Percentiles rank a stretch among this genome's conserved stretches.
Evolutionary conservation across 768 basidiomycete species (phyloP).

Genomic region (Russula earlei): DNA sequence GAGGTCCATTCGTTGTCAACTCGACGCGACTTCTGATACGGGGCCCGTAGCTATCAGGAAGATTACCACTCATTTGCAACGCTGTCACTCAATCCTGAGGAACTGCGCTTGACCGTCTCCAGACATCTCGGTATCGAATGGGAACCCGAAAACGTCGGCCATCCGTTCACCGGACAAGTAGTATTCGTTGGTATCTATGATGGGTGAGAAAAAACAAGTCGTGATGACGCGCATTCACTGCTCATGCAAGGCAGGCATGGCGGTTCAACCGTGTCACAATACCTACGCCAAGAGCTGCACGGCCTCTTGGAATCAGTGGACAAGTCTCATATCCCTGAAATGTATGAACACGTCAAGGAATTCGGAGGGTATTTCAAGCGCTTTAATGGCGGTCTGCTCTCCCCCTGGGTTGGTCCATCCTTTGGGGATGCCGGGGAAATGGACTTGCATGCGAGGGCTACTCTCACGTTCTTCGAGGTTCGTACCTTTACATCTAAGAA

Average conservation of each 20-base stretch:
- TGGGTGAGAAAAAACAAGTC: conserved; percentile 44
- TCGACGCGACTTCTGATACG: conserved; percentile 11
- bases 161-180: conserved; percentile 60
- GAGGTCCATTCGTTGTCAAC: not conserved
- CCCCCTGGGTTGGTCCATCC: conserved; percentile 46
- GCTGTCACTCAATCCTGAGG: conserved; percentile 65
- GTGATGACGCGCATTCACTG: not conserved
- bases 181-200: conserved; percentile 89
- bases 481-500: conserved; percentile 21
- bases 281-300: conserved; percentile 77
- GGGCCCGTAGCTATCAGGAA: conserved; percentile 65
- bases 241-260: conserved; percentile 57
- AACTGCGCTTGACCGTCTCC: conserved; percentile 57
- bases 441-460: conserved; percentile 80
- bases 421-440: conserved; percentile 26
- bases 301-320: conserved; percentile 73
- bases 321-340: conserved; percentile 61
- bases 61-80: conserved; percentile 75
- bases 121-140: conserved; percentile 58
- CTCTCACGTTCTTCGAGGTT: conserved; percentile 81
- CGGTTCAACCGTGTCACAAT: conserved; percentile 83
- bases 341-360: conserved; percentile 68
- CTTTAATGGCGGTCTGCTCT: conserved; percentile 70
- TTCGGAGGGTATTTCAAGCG: conserved; percentile 87
- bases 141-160: conserved; percentile 49